Evolutionary conservation across 1,284 basidiomycete genomes (phyloP).

Genomic region (Fomitopsis betulina): DNA sequence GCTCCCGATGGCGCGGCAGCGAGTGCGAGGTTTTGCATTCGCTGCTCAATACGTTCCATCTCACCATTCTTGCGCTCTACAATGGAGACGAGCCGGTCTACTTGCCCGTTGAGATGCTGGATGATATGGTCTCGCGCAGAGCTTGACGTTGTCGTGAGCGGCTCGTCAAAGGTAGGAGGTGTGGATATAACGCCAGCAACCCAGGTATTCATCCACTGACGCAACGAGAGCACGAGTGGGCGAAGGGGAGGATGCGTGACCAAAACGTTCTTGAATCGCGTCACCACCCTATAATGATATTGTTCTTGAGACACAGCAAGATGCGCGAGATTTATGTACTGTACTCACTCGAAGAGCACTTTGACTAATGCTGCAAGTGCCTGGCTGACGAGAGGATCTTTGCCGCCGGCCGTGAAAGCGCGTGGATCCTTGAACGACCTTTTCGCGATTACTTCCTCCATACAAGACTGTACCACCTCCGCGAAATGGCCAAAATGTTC

Average conservation of each 20-base stretch:
- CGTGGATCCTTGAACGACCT: conserved; percentile 28
- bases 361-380: conserved; percentile 2
- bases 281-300: conserved; percentile 40
- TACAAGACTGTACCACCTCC: conserved; percentile 36
- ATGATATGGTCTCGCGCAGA: conserved; percentile 32
- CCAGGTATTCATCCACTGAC: conserved; percentile 46
- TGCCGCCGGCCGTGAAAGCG: conserved; percentile 25
- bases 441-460: conserved; percentile 35
- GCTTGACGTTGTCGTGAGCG: conserved; percentile 22
- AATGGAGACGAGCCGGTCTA: conserved; percentile 42
- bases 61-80: conserved; percentile 35
- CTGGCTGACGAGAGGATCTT: conserved; percentile 1
- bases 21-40: conserved; percentile 31
- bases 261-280: conserved; percentile 54
- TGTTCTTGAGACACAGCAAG: neutral
- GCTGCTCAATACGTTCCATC: conserved; percentile 14
- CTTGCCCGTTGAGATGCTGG: conserved; percentile 32
- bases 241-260: conserved; percentile 42
- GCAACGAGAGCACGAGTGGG: conserved; percentile 37
- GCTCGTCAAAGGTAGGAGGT: conserved; percentile 34
- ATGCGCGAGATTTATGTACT: neutral
- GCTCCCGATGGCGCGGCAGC: neutral
- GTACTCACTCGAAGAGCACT: conserved; percentile 4
- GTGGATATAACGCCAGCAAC: conserved; percentile 30
- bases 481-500: conserved; percentile 42